Conservation (phyloP, 1,139 yeast species). For the Yamadazyma spencermartinsiae region DNA sequence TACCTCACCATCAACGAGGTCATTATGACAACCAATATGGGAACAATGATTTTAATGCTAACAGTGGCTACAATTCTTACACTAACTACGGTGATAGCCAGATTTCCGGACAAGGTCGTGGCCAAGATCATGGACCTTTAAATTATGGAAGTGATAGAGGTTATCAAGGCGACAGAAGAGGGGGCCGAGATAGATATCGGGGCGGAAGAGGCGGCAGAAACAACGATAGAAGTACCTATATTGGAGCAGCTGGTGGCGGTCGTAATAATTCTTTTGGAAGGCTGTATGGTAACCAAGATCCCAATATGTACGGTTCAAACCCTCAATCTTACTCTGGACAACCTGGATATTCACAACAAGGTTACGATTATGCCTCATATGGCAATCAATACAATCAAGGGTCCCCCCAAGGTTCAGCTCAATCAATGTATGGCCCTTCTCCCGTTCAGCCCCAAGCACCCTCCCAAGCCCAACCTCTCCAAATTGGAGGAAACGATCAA, state of each 20-base stretch:
- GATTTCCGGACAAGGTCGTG: not conserved
- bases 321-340: not conserved
- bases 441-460: constrained; percentile 6
- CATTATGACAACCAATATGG: constrained; percentile 3
- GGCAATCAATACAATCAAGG: not conserved
- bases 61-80: not conserved
- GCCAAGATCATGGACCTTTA: not conserved
- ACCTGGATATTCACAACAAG: constrained; percentile 1
- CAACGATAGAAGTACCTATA: constrained; percentile 5
- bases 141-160: constrained; percentile 3
- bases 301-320: not conserved
- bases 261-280: constrained; percentile 5
- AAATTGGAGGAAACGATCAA: constrained; percentile 5
- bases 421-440: constrained; percentile 3
- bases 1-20: constrained; percentile 1
- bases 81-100: not conserved
- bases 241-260: constrained; percentile 12
- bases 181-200: constrained; percentile 5
- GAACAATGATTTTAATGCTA: not conserved
- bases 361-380: not conserved
- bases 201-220: constrained; percentile 8
- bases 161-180: constrained; percentile 5
- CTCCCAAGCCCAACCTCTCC: constrained; percentile 3
- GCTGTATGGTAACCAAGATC: constrained; percentile 1
- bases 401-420: constrained; percentile 4